Conservation (phyloP, 805 yeast species). For the Starmerella powellii region DNA sequence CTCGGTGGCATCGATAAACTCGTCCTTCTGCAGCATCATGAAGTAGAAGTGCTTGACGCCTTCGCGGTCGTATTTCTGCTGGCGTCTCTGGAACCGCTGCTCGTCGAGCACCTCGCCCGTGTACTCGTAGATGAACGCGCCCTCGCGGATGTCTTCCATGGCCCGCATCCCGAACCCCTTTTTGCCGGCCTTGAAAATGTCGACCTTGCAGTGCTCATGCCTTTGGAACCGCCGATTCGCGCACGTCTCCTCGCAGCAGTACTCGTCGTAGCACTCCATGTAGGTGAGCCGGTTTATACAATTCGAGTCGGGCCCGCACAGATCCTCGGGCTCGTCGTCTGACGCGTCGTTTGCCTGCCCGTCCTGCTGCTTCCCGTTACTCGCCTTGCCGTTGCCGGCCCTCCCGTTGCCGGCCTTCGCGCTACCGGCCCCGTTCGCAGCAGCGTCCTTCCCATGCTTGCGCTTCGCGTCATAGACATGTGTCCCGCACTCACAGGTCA, state of each 20-base stretch:
- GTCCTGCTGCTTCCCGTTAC: neutral
- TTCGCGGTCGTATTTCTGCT: conserved; percentile 48
- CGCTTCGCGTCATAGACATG: conserved; percentile 11
- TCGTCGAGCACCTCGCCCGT: conserved; percentile 90
- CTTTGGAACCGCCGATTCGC: conserved; percentile 81
- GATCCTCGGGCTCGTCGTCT: conserved; percentile 28
- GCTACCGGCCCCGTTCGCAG: neutral
- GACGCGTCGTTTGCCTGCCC: neutral
- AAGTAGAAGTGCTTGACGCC: conserved; percentile 76
- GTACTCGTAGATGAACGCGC: conserved; percentile 78
- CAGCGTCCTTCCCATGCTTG: neutral
- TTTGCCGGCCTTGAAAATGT: conserved; percentile 66
- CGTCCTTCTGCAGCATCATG: conserved; percentile 89
- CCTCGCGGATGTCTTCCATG: conserved; percentile 41
- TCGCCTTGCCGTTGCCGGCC: neutral
- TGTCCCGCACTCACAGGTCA: conserved; percentile 84
- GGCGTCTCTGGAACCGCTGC: conserved; percentile 55
- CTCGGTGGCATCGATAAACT: conserved; percentile 87
- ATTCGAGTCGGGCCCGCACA: conserved; percentile 77
- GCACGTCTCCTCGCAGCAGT: conserved; percentile 51
- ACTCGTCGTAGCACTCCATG: conserved; percentile 72
- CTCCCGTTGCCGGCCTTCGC: no score
- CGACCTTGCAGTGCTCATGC: conserved; percentile 58
- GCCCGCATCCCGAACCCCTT: conserved; percentile 91
- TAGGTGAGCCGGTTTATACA: conserved; percentile 89